Evolutionary conservation across 2,329 filamentous ascomycete genomes (phyloP), one percentile per base, ranked within the genome.

Genomic region (Diaporthe caulivora): DNA sequence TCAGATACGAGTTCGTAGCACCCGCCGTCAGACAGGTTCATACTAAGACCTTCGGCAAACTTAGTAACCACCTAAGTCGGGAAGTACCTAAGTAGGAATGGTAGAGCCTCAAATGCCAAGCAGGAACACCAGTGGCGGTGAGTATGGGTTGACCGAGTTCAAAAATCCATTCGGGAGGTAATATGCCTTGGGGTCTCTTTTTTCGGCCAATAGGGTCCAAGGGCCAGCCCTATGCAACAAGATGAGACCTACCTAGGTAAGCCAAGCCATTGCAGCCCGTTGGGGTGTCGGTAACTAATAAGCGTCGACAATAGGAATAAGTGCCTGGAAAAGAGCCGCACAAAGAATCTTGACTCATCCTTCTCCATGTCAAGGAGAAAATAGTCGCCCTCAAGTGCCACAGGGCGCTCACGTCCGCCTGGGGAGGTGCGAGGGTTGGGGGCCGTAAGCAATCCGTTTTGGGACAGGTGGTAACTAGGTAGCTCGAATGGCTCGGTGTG

Each of bases 381-480:
- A 58, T 40, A 53, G 49, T 53, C 49, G 21, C 13, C 24, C 47
- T 11, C 17, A 17, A 51, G 69, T 71, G 55, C 53, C 55, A 71
- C 69, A 53, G 40, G 69, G 44, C 55, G 55, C 40, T 29, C 26
- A 4, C 24, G 26, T 60, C 31, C 69, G 54, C 42, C 54, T 58
- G 58, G 57, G 57, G 62, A 34, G 37, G 34, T 34, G 34, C 34
- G 55, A 29, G 69, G 18, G 55, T 71, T 58, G 69, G 69, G 69
- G 69, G 55, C 69, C 21, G 69, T 71, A 49, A 71, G 57, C 69
- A 44, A n/a, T n/a, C 55, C 17, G 44, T 62, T 29, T 51, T 60
- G 31, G 55, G 69, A 11, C 11, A 10, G 18, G 31, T 31, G 55
- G 24, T 62, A 26, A 4, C 3, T 40, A 24, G 55, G 24, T 62